Evolutionary conservation across 805 yeast genomes (phyloP).

Genomic region (Candida peoriensis): DNA sequence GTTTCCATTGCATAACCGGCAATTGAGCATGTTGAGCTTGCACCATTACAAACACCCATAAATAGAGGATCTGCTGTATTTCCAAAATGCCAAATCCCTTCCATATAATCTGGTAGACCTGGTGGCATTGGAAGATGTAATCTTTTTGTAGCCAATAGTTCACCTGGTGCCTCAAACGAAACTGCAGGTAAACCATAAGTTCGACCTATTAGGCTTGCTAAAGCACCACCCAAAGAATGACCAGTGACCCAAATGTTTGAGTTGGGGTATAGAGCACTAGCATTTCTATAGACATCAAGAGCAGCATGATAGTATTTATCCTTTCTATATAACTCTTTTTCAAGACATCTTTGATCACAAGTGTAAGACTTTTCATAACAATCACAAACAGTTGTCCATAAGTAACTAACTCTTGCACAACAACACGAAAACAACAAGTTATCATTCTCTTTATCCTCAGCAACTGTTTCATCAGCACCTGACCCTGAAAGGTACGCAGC

Average conservation of each 20-base stretch:
- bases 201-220: constrained; percentile 75
- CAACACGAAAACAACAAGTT: constrained; percentile 90
- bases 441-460: constrained; percentile 79
- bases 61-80: constrained; percentile 96
- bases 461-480: constrained; percentile 77
- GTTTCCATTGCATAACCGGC: constrained; percentile 98
- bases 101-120: constrained; percentile 70
- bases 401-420: constrained; percentile 85
- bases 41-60: constrained; percentile 96
- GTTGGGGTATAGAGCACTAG: constrained; percentile 58
- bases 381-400: constrained; percentile 95
- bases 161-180: constrained; percentile 92
- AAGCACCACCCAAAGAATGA: constrained; percentile 90
- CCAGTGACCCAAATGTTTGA: constrained; percentile 88
- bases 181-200: constrained; percentile 90
- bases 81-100: constrained; percentile 91
- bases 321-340: constrained; percentile 61
- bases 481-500: constrained; percentile 78
- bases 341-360: constrained; percentile 85
- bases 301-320: constrained; percentile 83
- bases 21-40: constrained; percentile 78
- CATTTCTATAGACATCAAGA: constrained; percentile 70
- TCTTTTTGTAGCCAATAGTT: constrained; percentile 72
- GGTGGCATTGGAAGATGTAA: constrained; percentile 93
- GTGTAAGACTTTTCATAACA: constrained; percentile 81